phyloP scores from a whole-genome alignment of 2,329 filamentous ascomycete genomes.

The Coleophoma eucalyptorum region DNA sequence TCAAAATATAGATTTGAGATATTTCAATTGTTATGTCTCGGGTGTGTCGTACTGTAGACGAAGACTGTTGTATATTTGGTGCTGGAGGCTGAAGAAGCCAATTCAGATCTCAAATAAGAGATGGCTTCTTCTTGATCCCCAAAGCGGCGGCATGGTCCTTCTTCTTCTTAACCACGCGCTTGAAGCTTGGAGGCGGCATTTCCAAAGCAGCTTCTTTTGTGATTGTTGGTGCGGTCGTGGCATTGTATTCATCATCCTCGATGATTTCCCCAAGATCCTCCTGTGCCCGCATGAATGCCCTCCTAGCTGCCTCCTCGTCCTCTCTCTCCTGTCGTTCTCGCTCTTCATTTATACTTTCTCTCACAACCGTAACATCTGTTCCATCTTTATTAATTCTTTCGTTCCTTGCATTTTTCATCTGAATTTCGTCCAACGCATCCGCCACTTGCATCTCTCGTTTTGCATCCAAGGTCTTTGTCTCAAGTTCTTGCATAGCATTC shows the following conservation, averaged over 20 bases:
- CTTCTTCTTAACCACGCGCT: slow-evolving; percentile 79
- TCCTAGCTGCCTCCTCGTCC: slow-evolving; percentile 75
- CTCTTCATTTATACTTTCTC: slow-evolving; percentile 52
- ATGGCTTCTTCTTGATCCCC: slow-evolving; percentile 83
- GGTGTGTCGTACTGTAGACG: no score
- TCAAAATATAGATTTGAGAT: no score
- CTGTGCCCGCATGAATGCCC: slow-evolving; percentile 60
- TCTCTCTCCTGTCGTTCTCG: slow-evolving; percentile 69
- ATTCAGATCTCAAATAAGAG: slow-evolving; percentile 40
- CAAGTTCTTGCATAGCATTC: slow-evolving; percentile 92
- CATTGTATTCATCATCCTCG: slow-evolving; percentile 26
- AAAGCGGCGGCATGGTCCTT: slow-evolving; percentile 72
- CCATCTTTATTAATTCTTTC: slow-evolving; percentile 71
- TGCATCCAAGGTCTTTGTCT: slow-evolving; percentile 89
- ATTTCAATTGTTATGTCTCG: no score
- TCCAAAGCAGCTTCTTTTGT: slow-evolving; percentile 29
- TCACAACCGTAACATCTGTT: slow-evolving; percentile 52
- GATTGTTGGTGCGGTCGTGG: slow-evolving; percentile 31
- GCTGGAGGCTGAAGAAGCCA: no score
- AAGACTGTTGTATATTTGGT: no score
- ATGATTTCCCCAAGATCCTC: slow-evolving; percentile 27
- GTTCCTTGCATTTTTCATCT: slow-evolving; percentile 83
- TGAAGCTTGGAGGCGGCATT: slow-evolving; percentile 64
- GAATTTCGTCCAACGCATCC: slow-evolving; percentile 91
- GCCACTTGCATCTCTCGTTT: slow-evolving; percentile 96